These are phyloP conservation scores for Hymenochaete sp. DNA, from an alignment of 1,284 basidiomycete species.

Conservation along the genomic window DNA sequence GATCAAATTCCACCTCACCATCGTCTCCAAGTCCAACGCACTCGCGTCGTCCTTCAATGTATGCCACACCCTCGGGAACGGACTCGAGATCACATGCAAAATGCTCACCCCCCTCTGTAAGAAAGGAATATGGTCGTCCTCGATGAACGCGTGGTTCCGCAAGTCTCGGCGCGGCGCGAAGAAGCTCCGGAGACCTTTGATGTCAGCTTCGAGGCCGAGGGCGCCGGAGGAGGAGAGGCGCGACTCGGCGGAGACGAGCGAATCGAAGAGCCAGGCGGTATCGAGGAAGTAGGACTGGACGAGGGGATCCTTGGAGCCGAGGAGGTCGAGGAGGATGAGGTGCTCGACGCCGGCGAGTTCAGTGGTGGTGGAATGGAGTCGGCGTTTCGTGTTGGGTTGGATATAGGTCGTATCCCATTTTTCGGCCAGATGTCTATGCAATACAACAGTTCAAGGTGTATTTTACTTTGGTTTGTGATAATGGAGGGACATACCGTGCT, in stretches of 20 bases:
- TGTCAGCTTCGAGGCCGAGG: constrained; percentile 37
- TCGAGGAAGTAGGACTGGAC: constrained; percentile 79
- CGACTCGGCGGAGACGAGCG: constrained; percentile 58
- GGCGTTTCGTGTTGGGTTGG: constrained; percentile 49
- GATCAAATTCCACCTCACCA: constrained; percentile 86
- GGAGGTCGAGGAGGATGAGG: constrained; percentile 82
- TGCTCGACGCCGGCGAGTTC: constrained; percentile 79
- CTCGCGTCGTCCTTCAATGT: constrained; percentile 82
- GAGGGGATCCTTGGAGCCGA: constrained; percentile 65
- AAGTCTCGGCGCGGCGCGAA: constrained; percentile 45
- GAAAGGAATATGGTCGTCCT: constrained; percentile 96
- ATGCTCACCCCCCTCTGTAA: constrained; percentile 77
- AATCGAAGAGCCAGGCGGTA: constrained; percentile 87
- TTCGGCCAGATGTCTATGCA: constrained; percentile 69
- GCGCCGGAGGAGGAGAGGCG: constrained; percentile 55
- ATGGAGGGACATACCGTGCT: constrained; percentile 49
- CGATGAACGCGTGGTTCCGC: constrained; percentile 55
- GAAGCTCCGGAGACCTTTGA: constrained; percentile 47
- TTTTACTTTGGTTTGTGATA: neutral
- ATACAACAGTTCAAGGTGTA: constrained; percentile 5
- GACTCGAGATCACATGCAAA: constrained; percentile 83
- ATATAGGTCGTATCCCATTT: constrained; percentile 73
- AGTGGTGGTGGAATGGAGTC: constrained; percentile 46
- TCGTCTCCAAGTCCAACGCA: constrained; percentile 79
- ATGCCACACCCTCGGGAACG: constrained; percentile 93